Percentiles rank a stretch among this genome's conserved stretches.
phyloP scores from a whole-genome alignment of 371 early-diverging fungal species.

The Parasitella parasitica region DNA sequence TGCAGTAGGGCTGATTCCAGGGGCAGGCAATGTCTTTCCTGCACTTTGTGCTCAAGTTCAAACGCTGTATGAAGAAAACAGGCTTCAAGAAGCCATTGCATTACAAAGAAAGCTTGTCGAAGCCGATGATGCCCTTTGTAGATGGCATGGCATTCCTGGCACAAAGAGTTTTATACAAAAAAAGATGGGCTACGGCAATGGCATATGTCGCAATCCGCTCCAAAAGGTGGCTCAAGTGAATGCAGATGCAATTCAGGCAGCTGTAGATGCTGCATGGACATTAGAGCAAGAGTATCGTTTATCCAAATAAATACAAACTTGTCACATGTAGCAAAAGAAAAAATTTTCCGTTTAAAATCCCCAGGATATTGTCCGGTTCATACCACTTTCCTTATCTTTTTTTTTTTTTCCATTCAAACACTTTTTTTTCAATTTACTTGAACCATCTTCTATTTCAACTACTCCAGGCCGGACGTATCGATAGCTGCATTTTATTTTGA shows the following conservation, averaged over 20 bases:
- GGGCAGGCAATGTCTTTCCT: conserved; percentile 44
- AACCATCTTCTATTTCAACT: background rate
- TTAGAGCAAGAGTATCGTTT: conserved; percentile 16
- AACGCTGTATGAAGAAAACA: conserved; percentile 30
- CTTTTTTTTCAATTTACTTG: background rate
- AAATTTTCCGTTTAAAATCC: background rate
- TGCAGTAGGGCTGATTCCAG: conserved; percentile 44
- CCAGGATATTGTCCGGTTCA: background rate
- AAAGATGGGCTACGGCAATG: conserved; percentile 35
- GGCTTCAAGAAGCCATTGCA: conserved; percentile 29
- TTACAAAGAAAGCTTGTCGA: conserved; percentile 41
- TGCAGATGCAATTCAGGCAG: conserved; percentile 17
- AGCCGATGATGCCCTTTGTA: conserved; percentile 43
- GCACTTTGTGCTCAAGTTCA: conserved; percentile 38
- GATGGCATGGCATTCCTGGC: conserved; percentile 50
- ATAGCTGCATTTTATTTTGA: background rate
- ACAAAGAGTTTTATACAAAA: conserved; percentile 36
- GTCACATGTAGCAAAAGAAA: background rate
- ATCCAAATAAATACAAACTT: background rate
- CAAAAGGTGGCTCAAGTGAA: conserved; percentile 15
- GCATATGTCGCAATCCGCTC: conserved; percentile 39
- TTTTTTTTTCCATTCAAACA: background rate
- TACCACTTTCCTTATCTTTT: background rate
- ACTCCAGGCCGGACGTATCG: conserved; percentile 5
- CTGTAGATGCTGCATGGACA: conserved; percentile 18